A percentile compares a stretch with the other conserved stretches of the same genome.
Evolutionary conservation across 805 yeast genomes (phyloP).

Genomic region (Osmozyma mogii): DNA sequence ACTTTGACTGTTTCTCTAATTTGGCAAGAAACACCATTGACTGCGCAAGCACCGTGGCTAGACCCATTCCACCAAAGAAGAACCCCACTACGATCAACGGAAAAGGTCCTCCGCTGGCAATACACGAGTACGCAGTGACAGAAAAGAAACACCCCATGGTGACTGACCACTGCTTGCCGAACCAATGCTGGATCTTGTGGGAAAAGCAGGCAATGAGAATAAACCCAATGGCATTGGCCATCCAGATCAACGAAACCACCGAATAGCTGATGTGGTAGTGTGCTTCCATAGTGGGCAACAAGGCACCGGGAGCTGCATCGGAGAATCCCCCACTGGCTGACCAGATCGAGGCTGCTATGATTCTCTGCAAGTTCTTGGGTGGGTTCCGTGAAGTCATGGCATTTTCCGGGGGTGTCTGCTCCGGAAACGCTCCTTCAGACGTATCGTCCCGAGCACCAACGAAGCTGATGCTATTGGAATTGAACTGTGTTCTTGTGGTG

Average conservation of each 20-base stretch:
- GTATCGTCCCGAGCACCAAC: no score
- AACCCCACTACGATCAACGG: conserved; percentile 17
- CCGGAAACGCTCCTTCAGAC: no score
- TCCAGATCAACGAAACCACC: conserved; percentile 51
- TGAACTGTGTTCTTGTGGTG: no score
- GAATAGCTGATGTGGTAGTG: conserved; percentile 43
- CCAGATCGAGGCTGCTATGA: conserved; percentile 35
- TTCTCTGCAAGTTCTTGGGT: conserved; percentile 34
- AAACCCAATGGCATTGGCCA: conserved; percentile 50
- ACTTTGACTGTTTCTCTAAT: conserved; percentile 15
- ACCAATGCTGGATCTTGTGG: conserved; percentile 21
- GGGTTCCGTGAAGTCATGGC: conserved; percentile 38
- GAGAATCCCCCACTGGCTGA: conserved; percentile 35
- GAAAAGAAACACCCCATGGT: conserved; percentile 10
- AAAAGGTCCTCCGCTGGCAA: conserved; percentile 15
- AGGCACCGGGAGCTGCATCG: conserved; percentile 56
- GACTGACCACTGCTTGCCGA: conserved; percentile 12
- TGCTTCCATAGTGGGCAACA: conserved; percentile 46
- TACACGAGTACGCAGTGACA: conserved; percentile 10
- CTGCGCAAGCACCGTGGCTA: conserved; percentile 15
- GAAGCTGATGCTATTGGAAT: no score
- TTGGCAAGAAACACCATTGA: conserved; percentile 16
- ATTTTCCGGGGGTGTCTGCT: no score
- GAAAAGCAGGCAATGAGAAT: conserved; percentile 43
- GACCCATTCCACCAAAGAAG: conserved; percentile 18